Evolutionary conservation across 2,329 filamentous ascomycete genomes (phyloP).

Genomic region (Apiospora rasikravindrae): DNA sequence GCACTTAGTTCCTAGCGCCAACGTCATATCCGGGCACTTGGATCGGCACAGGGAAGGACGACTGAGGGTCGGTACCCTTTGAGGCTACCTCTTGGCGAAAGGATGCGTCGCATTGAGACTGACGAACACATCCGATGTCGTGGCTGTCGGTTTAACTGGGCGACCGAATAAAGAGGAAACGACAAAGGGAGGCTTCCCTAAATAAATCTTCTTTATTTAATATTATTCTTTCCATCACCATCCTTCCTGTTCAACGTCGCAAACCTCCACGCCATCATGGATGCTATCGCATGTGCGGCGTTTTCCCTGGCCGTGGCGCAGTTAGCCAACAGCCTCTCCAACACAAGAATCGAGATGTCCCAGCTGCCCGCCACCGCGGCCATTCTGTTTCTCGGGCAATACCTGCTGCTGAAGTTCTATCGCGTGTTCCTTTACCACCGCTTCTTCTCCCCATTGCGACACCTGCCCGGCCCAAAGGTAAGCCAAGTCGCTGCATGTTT

Average conservation of each 20-base stretch:
- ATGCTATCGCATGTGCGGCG: not conserved
- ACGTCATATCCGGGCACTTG: not conserved
- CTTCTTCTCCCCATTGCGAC: slow-evolving; percentile 48
- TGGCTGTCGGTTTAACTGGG: not conserved
- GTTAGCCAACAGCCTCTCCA: not conserved
- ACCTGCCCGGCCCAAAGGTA: slow-evolving; percentile 51
- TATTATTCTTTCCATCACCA: not conserved
- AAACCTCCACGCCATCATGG: not conserved
- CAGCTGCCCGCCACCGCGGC: not conserved
- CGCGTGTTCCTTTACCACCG: slow-evolving; percentile 48
- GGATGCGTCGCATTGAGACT: not conserved
- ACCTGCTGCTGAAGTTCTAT: slow-evolving; percentile 39
- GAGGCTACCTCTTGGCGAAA: not conserved
- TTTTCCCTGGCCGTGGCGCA: not conserved
- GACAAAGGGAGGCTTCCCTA: not conserved
- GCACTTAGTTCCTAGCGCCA: not conserved
- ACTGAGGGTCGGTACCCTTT: too few species aligned
- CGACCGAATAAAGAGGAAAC: not conserved
- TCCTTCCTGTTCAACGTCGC: not conserved
- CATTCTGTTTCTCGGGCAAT: slow-evolving; percentile 26
- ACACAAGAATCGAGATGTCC: not conserved
- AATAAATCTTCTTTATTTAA: not conserved
- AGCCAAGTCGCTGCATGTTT: not conserved
- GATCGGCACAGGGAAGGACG: not conserved
- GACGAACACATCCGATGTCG: not conserved